These are phyloP conservation scores for Aegilops umbellulata DNA, from an alignment of 176 grass and related monocot species.

Conservation along the genomic window DNA sequence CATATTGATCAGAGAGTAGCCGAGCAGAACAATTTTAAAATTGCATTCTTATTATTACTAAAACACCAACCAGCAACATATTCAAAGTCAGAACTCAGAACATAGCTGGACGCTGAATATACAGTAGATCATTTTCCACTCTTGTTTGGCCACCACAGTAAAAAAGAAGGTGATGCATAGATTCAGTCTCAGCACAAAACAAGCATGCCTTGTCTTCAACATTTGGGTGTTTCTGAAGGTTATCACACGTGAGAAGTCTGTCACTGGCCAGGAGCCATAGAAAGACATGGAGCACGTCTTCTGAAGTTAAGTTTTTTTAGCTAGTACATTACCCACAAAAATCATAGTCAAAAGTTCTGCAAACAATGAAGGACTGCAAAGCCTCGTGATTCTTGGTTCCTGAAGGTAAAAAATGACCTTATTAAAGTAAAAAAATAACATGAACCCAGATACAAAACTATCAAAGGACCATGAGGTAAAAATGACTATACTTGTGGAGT, in stretches of 20 bases:
- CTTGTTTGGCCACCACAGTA: too few species aligned
- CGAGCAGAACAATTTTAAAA: not conserved
- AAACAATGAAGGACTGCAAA: not conserved
- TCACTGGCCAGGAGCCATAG: not conserved
- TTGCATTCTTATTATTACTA: not conserved
- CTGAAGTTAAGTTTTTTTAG: not conserved
- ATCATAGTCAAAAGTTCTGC: not conserved
- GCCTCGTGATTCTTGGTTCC: too few species aligned
- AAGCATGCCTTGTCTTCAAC: not conserved
- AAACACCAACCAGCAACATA: not conserved
- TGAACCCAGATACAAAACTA: too few species aligned
- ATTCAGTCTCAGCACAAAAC: not conserved
- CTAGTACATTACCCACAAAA: not conserved
- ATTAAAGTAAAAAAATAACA: too few species aligned
- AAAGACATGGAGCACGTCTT: not conserved
- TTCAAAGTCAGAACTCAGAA: too few species aligned
- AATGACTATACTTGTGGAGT: not conserved
- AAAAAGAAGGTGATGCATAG: fast-evolving
- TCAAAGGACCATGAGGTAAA: not conserved
- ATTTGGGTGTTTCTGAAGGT: not conserved
- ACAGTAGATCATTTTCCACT: not conserved
- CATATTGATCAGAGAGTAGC: not conserved
- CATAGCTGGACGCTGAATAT: not conserved
- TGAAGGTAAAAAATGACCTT: too few species aligned
- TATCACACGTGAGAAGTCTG: not conserved